Conservation (phyloP, 1,284 basidiomycete species). For the Irpex lacteus region DNA sequence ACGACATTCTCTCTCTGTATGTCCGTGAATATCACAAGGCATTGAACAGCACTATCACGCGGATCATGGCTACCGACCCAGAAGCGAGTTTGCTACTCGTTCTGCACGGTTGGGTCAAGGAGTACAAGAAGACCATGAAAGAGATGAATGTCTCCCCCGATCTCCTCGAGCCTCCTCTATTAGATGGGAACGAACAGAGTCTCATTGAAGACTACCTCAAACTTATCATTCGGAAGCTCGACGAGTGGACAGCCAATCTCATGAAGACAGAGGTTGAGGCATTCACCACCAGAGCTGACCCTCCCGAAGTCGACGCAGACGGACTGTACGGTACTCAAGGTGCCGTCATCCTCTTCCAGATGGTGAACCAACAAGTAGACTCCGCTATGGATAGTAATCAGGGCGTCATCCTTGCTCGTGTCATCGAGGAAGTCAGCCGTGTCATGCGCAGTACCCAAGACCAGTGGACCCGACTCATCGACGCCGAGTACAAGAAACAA, state of each 20-base stretch:
- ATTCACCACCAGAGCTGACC: slow-evolving; percentile 80
- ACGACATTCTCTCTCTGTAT: slow-evolving; percentile 83
- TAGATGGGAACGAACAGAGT: slow-evolving; percentile 91
- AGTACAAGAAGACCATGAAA: slow-evolving; percentile 95
- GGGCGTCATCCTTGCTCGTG: slow-evolving; percentile 88
- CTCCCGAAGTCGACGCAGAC: slow-evolving; percentile 88
- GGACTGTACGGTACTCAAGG: slow-evolving; percentile 92
- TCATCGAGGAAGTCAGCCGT: slow-evolving; percentile 85
- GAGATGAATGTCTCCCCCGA: slow-evolving; percentile 83
- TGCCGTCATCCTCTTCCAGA: slow-evolving; percentile 94
- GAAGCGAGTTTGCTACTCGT: slow-evolving; percentile 86
- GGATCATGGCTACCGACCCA: slow-evolving; percentile 72
- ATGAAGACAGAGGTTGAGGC: slow-evolving; percentile 90
- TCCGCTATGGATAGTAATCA: slow-evolving; percentile 95
- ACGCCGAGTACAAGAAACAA: slow-evolving; percentile 86
- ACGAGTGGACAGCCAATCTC: slow-evolving; percentile 95
- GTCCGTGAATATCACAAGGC: slow-evolving; percentile 91
- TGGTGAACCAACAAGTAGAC: slow-evolving; percentile 98
- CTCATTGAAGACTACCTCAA: slow-evolving; percentile 96
- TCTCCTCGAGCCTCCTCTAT: slow-evolving; percentile 82
- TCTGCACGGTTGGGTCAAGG: slow-evolving; percentile 92
- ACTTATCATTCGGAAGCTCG: slow-evolving; percentile 92
- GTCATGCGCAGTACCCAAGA: slow-evolving; percentile 91
- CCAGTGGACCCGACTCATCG: slow-evolving; percentile 85
- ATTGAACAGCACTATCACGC: slow-evolving; percentile 76